Evolutionary conservation across 2,329 filamentous ascomycete species (phyloP).

Genomic region (Cytospora schulzeri): DNA sequence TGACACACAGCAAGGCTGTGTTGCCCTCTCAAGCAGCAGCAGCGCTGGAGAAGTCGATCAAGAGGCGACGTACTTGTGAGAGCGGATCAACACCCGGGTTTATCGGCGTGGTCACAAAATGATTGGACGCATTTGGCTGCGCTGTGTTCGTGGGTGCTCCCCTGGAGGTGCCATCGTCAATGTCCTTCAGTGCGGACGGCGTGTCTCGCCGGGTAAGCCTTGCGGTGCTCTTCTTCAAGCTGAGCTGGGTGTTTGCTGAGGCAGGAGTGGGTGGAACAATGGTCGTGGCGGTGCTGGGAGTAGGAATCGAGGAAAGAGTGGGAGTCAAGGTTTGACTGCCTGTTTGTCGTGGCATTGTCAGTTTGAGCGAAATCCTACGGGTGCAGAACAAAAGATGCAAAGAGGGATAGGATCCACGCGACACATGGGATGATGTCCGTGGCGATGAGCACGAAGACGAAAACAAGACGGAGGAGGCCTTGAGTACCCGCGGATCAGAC

Average conservation of each 20-base stretch:
- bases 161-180: slow-evolving; percentile 14
- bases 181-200: slow-evolving; percentile 12
- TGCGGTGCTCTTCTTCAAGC: not conserved
- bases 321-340: slow-evolving; percentile 15
- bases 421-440: not conserved
- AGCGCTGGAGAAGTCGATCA: not conserved
- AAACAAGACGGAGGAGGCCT: not conserved
- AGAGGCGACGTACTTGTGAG: slow-evolving; percentile 25
- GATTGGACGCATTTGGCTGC: slow-evolving; percentile 1
- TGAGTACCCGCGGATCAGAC: not conserved
- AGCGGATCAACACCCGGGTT: slow-evolving; percentile 26
- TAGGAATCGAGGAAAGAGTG: not conserved
- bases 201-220: slow-evolving; percentile 12
- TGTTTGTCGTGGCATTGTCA: slow-evolving; percentile 15
- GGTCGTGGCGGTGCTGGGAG: slow-evolving; percentile 18
- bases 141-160: not conserved
- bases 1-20: not conserved
- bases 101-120: slow-evolving; percentile 4
- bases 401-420: not conserved
- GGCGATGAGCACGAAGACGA: slow-evolving; percentile 5
- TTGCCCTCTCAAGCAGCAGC: not conserved
- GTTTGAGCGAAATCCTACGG: slow-evolving; percentile 12
- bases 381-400: not conserved
- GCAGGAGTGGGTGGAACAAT: slow-evolving; percentile 13
- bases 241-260: slow-evolving; percentile 1